Evolutionary conservation across 176 grass and related monocot species (phyloP).

Genomic region (Lolium multiflorum): DNA sequence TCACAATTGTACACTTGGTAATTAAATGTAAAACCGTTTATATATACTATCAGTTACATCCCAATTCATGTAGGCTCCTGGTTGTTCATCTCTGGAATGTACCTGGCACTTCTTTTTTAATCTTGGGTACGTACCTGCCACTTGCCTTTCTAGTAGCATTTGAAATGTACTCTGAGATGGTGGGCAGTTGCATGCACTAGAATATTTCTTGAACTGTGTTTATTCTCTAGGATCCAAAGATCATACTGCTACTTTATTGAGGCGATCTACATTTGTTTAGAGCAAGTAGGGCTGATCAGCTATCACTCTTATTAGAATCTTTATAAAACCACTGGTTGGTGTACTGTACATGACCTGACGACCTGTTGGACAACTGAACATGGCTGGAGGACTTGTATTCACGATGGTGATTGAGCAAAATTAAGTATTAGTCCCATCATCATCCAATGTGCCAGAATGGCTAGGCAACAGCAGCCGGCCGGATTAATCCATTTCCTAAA

Average conservation of each 20-base stretch:
- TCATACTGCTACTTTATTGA: not conserved
- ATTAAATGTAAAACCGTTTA: conserved; percentile 31
- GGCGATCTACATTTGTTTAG: not conserved
- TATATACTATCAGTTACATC: not conserved
- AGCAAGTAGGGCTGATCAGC: not conserved
- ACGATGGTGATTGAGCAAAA: not conserved
- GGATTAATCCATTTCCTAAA: not conserved
- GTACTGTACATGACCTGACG: not conserved
- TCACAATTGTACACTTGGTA: conserved; percentile 28
- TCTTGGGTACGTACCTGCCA: not conserved
- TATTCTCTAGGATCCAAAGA: conserved; percentile 52
- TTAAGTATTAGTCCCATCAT: not conserved
- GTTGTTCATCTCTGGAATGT: not conserved
- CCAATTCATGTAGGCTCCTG: not conserved
- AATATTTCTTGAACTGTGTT: conserved; percentile 37
- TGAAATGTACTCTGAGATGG: not conserved
- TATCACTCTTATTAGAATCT: not conserved
- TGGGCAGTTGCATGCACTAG: conserved; percentile 1
- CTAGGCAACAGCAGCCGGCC: not conserved
- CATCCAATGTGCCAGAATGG: not conserved
- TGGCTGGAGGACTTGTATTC: not conserved
- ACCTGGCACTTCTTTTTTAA: not conserved
- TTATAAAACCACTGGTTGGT: not conserved
- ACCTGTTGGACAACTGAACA: not conserved
- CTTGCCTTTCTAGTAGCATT: not conserved